Conservation (phyloP, 257 asterid genomes). For the Solanum corneliomulleri region DNA sequence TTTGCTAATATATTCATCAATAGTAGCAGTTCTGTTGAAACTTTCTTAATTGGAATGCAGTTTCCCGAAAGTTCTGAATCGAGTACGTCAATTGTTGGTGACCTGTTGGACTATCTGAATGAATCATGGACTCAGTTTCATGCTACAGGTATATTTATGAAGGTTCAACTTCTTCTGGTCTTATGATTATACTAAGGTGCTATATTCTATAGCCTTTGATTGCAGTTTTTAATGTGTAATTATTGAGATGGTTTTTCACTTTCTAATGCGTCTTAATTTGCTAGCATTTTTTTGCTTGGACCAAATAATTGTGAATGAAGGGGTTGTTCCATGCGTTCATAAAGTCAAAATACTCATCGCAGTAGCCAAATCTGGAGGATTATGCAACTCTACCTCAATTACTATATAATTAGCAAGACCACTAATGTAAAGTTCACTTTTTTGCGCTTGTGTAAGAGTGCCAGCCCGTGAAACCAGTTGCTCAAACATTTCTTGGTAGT, state of each 20-base stretch:
- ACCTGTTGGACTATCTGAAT: constrained; percentile 83
- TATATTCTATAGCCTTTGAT: not conserved
- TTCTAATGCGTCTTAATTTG: not conserved
- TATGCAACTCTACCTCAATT: not conserved
- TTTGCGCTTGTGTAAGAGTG: not conserved
- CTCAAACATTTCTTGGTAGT: not conserved
- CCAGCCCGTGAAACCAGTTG: not conserved
- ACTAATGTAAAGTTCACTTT: not conserved
- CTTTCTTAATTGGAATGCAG: constrained; percentile 26
- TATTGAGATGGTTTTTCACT: not conserved
- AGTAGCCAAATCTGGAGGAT: not conserved
- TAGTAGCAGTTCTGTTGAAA: not conserved
- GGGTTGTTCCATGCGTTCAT: not conserved
- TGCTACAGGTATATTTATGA: constrained; percentile 62
- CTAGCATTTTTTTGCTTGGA: not conserved
- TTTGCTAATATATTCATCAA: not conserved
- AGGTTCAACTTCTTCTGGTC: not conserved
- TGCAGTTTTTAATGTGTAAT: not conserved
- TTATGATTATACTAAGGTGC: not conserved
- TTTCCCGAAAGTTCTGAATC: constrained; percentile 25
- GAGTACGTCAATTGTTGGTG: constrained; percentile 58
- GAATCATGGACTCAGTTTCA: constrained; percentile 99
- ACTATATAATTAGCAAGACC: not conserved
- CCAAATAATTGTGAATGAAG: not conserved
- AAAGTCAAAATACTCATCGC: not conserved